Percentiles rank a stretch among this genome's conserved stretches.
phyloP scores from a whole-genome alignment of 345 rosid genomes.

The Turnera subulata region DNA sequence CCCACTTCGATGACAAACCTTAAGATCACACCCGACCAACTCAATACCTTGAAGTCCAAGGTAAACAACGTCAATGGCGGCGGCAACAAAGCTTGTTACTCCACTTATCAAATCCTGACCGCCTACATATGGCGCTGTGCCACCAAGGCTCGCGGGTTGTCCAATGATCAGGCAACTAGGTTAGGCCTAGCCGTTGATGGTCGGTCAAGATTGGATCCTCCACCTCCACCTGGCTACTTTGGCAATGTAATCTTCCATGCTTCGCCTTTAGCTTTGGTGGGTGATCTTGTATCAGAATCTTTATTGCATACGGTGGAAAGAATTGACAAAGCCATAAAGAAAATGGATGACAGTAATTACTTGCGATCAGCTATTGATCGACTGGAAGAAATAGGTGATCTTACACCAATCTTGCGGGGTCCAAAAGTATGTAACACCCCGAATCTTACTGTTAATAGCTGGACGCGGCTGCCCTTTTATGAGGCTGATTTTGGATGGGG shows the following conservation, averaged over 20 bases:
- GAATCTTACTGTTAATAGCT: background rate
- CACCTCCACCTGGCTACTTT: slow-evolving; percentile 1
- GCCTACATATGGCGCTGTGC: slow-evolving; percentile 17
- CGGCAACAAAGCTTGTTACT: background rate
- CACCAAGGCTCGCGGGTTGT: slow-evolving; percentile 7
- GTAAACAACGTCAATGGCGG: background rate
- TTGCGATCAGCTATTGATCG: slow-evolving; percentile 19
- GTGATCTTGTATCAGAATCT: slow-evolving; percentile 7
- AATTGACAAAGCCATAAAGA: slow-evolving; percentile 1
- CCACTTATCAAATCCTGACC: background rate
- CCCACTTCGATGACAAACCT: background rate
- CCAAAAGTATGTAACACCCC: background rate
- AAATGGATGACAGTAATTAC: slow-evolving; percentile 16
- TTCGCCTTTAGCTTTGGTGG: background rate
- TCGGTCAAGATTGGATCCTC: slow-evolving; percentile 5
- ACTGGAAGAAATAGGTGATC: background rate
- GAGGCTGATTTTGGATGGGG: slow-evolving; percentile 16
- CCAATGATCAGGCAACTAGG: slow-evolving; percentile 9
- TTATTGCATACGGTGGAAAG: background rate
- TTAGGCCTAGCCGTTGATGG: background rate
- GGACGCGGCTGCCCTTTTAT: slow-evolving; percentile 9
- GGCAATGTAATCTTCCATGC: slow-evolving; percentile 1
- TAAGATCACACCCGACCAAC: background rate
- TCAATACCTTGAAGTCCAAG: background rate
- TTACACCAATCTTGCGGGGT: background rate